These are phyloP conservation scores for Telfairia occidentalis DNA, from an alignment of 331 rosid species.

Conservation along the genomic window DNA sequence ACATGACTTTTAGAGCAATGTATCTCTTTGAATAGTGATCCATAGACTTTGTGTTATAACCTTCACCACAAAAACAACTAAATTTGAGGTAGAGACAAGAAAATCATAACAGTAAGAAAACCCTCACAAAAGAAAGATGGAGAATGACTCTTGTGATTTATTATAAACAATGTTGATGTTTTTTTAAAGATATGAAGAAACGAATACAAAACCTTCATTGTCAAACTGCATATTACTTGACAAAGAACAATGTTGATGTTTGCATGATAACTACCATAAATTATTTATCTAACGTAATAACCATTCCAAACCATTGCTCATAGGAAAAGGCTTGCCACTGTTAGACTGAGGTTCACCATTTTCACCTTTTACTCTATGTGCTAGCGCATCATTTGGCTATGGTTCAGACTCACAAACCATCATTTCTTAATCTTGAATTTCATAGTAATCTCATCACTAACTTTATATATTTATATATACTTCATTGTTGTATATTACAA, in stretches of 20 bases:
- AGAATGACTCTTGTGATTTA: neutral
- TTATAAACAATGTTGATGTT: neutral
- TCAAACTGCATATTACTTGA: too few species aligned
- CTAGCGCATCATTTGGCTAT: neutral
- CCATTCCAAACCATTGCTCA: neutral
- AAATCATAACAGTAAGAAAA: neutral
- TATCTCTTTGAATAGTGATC: slow-evolving; percentile 56
- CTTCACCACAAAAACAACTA: slow-evolving; percentile 33
- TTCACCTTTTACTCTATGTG: neutral
- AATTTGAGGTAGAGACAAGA: neutral
- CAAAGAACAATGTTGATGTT: neutral
- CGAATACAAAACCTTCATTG: too few species aligned
- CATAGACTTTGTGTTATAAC: slow-evolving; percentile 28
- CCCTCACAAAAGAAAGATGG: neutral
- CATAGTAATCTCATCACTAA: neutral
- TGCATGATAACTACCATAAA: neutral
- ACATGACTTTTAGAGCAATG: slow-evolving; percentile 81
- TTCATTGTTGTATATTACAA: neutral
- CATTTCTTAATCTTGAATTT: neutral
- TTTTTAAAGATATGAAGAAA: too few species aligned
- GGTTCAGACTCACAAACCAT: neutral
- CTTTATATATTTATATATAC: neutral
- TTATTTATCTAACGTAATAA: neutral
- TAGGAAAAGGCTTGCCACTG: neutral
- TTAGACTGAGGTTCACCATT: neutral